These are phyloP conservation scores for Apiotrichum laibachii DNA, from an alignment of 1,284 basidiomycete genomes.

Conservation along the genomic window DNA sequence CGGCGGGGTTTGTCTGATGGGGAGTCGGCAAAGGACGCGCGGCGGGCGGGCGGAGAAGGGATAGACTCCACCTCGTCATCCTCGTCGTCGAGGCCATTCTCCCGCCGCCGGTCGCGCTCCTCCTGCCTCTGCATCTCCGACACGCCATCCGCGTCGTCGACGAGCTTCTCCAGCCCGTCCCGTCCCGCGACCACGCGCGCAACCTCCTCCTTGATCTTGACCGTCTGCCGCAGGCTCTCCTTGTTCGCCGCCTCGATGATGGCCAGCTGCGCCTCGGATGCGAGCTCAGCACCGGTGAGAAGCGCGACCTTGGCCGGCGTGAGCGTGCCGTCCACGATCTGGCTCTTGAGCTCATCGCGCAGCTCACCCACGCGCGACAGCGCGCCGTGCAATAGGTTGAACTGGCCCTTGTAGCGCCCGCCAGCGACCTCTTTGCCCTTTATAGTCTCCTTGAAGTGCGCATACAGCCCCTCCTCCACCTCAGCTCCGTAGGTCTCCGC, in stretches of 20 bases:
- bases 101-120: constrained; percentile 18
- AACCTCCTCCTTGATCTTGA: constrained; percentile 31
- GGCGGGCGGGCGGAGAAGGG: background rate
- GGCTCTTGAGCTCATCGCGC: constrained; percentile 26
- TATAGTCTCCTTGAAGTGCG: constrained; percentile 34
- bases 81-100: background rate
- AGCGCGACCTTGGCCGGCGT: constrained; percentile 33
- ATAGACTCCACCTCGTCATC: background rate
- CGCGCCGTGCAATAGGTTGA: constrained; percentile 37
- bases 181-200: constrained; percentile 31
- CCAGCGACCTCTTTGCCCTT: constrained; percentile 41
- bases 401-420: constrained; percentile 45
- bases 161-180: constrained; percentile 43
- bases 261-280: constrained; percentile 36
- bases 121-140: constrained; percentile 7
- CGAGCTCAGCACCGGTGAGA: constrained; percentile 38
- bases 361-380: constrained; percentile 27
- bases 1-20: background rate
- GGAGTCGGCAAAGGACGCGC: background rate
- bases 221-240: constrained; percentile 36
- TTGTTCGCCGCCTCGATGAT: constrained; percentile 35
- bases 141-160: constrained; percentile 22
- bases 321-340: constrained; percentile 25
- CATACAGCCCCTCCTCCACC: constrained; percentile 36
- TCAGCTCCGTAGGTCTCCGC: constrained; percentile 26